Conservation (phyloP, 345 rosid species). For the Pseudoturritis turrita region DNA sequence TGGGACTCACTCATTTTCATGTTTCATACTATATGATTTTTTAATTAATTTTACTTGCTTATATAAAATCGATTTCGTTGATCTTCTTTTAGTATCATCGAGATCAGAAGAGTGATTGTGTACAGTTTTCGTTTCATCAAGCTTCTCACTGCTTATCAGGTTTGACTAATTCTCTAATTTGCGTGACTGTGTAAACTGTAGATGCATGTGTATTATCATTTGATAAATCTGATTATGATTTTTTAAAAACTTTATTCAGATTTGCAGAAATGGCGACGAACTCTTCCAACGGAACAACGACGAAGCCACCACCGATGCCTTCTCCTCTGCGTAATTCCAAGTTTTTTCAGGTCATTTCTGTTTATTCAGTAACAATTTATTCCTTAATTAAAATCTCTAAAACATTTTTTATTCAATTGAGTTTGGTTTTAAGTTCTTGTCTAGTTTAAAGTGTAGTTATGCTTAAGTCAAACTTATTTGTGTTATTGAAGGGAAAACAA, state of each 20-base stretch:
- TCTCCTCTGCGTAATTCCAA: slow-evolving; percentile 87
- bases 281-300: slow-evolving; percentile 47
- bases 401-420: background rate
- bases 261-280: slow-evolving; percentile 53
- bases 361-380: background rate
- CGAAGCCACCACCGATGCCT: slow-evolving; percentile 83
- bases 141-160: slow-evolving; percentile 6
- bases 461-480: background rate
- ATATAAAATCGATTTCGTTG: slow-evolving; percentile 35
- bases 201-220: slow-evolving; percentile 15
- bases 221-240: background rate
- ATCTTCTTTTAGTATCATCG: slow-evolving; percentile 22
- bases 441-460: background rate
- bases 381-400: background rate
- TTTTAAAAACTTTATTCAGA: background rate
- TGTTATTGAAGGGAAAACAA: background rate
- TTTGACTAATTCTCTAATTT: background rate
- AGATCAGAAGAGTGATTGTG: slow-evolving; percentile 26
- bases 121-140: slow-evolving; percentile 1
- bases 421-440: background rate
- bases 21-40: background rate
- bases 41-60: background rate
- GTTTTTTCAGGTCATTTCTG: slow-evolving; percentile 63
- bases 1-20: slow-evolving; percentile 23
- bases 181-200: background rate